Conservation (phyloP, 192 early-diverging fungal species). For the Entomortierella beljakovae region DNA sequence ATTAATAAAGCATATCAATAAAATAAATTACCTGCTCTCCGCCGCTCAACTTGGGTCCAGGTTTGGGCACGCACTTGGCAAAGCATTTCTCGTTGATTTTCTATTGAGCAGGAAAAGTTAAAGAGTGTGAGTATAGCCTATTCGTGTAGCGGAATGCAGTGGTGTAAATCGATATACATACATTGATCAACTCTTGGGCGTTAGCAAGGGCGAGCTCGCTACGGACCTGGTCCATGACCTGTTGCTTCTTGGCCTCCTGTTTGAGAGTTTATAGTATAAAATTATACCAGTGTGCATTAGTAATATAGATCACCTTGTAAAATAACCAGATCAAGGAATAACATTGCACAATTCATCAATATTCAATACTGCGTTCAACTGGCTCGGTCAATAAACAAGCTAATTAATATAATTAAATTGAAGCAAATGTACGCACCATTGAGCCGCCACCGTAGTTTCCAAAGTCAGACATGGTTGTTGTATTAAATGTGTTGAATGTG, state of each 20-base stretch:
- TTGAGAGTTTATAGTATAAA: neutral
- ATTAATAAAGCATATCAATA: neutral
- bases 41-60: conserved; percentile 73
- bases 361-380: neutral
- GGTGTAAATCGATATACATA: conserved; percentile 45
- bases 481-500: too few species aligned
- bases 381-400: neutral
- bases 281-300: neutral
- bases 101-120: conserved; percentile 36
- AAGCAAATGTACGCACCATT: conserved; percentile 29
- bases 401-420: neutral
- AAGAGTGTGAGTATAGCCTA: neutral
- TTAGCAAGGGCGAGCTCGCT: conserved; percentile 84
- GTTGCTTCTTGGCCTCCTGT: conserved; percentile 70
- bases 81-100: conserved; percentile 94
- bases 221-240: conserved; percentile 83
- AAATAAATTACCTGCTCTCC: conserved; percentile 72
- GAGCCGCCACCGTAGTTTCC: conserved; percentile 54
- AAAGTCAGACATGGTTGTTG: conserved; percentile 49
- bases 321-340: neutral
- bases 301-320: too few species aligned
- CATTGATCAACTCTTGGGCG: conserved; percentile 84
- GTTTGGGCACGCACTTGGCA: conserved; percentile 81
- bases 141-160: too few species aligned
- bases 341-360: neutral